These are phyloP conservation scores for Kodamaea suecica DNA, from an alignment of 1,139 yeast genomes.

Conservation along the genomic window DNA sequence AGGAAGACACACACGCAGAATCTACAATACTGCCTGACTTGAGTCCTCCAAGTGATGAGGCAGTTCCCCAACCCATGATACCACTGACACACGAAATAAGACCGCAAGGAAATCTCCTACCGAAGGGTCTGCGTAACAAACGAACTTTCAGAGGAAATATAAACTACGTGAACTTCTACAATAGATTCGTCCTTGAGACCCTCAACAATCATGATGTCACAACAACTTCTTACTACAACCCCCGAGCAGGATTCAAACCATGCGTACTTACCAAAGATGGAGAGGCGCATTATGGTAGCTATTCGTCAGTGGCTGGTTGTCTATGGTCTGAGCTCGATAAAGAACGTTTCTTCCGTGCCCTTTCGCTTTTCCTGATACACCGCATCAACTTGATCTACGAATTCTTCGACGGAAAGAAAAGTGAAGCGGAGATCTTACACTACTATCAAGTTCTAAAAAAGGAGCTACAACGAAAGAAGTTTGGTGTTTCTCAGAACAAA, in stretches of 20 bases:
- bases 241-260: constrained; percentile 3
- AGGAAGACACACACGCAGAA: too few species aligned
- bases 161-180: constrained; percentile 17
- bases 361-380: constrained; percentile 47
- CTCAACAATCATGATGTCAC: constrained; percentile 8
- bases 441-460: constrained; percentile 41
- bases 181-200: constrained; percentile 14
- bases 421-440: constrained; percentile 41
- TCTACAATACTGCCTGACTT: too few species aligned
- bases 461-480: constrained; percentile 23
- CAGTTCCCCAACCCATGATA: too few species aligned
- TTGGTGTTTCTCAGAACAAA: constrained; percentile 2
- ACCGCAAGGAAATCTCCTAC: background rate
- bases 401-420: constrained; percentile 35
- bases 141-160: constrained; percentile 15
- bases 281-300: constrained; percentile 6
- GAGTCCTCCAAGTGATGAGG: too few species aligned
- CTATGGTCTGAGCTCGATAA: constrained; percentile 43
- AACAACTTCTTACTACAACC: constrained; percentile 4
- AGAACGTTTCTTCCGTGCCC: constrained; percentile 40
- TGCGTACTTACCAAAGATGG: constrained; percentile 11
- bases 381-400: constrained; percentile 38
- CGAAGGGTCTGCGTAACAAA: background rate
- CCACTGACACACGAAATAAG: too few species aligned
- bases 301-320: constrained; percentile 18